Evolutionary conservation across 768 basidiomycete species (phyloP).

Genomic region (Lactarius hatsudake): DNA sequence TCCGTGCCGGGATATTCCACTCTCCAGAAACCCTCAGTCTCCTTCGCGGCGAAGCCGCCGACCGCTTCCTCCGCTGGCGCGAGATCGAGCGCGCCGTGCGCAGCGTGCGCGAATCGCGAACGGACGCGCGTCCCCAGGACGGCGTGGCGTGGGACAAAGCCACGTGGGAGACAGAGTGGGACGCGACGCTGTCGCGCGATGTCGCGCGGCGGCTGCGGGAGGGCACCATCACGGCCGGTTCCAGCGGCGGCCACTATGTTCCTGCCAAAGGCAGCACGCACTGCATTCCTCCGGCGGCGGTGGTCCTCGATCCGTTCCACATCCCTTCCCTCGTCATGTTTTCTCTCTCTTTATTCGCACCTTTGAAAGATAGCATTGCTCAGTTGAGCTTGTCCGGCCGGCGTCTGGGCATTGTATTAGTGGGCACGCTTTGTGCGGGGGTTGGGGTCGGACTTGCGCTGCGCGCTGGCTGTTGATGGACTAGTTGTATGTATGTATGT

Average conservation of each 20-base stretch:
- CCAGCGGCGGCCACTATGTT: slow-evolving; percentile 1
- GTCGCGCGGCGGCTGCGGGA: slow-evolving; percentile 52
- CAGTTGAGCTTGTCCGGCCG: slow-evolving; percentile 28
- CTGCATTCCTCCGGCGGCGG: slow-evolving; percentile 32
- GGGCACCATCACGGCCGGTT: slow-evolving; percentile 28
- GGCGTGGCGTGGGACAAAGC: slow-evolving; percentile 51
- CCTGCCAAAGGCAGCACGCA: slow-evolving; percentile 26
- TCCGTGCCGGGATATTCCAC: slow-evolving; percentile 61
- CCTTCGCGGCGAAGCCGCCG: slow-evolving; percentile 61
- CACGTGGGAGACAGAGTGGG: slow-evolving; percentile 68
- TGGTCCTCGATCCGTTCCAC: slow-evolving; percentile 60
- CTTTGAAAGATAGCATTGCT: slow-evolving; percentile 36
- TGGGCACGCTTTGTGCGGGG: slow-evolving; percentile 46
- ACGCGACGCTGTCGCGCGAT: slow-evolving; percentile 55
- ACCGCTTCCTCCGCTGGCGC: slow-evolving; percentile 69
- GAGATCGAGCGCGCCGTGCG: slow-evolving; percentile 61
- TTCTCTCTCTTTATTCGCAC: slow-evolving; percentile 58
- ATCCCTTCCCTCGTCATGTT: slow-evolving; percentile 60
- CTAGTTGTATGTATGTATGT: not conserved
- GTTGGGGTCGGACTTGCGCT: slow-evolving; percentile 43
- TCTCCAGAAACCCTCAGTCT: slow-evolving; percentile 57
- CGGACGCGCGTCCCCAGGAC: slow-evolving; percentile 18
- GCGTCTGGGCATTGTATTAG: slow-evolving; percentile 36
- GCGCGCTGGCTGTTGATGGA: slow-evolving; percentile 11
- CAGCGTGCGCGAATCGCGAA: slow-evolving; percentile 37